phyloP scores from a whole-genome alignment of 2,329 filamentous ascomycete genomes.

The Nigrospora oryzae region DNA sequence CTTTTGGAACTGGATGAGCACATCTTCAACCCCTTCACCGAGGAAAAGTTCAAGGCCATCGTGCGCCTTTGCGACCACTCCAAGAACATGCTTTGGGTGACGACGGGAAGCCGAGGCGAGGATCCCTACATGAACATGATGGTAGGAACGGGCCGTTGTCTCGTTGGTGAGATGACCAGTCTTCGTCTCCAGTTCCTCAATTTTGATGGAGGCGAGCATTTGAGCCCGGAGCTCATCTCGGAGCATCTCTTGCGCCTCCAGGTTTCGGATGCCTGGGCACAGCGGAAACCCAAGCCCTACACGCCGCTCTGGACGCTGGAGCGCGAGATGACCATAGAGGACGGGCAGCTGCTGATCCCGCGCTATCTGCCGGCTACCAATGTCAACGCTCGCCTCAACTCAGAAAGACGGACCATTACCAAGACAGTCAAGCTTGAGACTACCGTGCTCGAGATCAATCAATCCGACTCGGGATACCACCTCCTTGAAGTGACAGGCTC shows the following conservation, averaged over 20 bases:
- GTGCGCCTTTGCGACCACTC: not conserved
- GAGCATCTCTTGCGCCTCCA: not conserved
- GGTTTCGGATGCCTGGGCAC: not conserved
- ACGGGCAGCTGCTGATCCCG: not conserved
- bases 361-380: not conserved
- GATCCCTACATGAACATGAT: constrained; percentile 2
- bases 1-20: constrained; percentile 19
- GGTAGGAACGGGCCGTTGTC: not conserved
- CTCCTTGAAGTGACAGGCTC: not conserved
- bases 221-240: not conserved
- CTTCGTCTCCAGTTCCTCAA: not conserved
- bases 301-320: not conserved
- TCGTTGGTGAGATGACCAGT: not conserved
- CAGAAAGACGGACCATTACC: not conserved
- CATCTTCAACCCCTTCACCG: constrained; percentile 9
- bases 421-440: not conserved
- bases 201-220: not conserved
- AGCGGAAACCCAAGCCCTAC: not conserved
- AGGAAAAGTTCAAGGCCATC: not conserved
- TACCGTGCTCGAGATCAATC: not conserved
- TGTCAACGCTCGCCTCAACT: constrained; percentile 9
- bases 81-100: constrained; percentile 2
- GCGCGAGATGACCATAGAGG: not conserved
- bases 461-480: not conserved
- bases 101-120: not conserved